phyloP scores from a whole-genome alignment of 2,329 filamentous ascomycete species.

The Colletotrichum tamarilloi region DNA sequence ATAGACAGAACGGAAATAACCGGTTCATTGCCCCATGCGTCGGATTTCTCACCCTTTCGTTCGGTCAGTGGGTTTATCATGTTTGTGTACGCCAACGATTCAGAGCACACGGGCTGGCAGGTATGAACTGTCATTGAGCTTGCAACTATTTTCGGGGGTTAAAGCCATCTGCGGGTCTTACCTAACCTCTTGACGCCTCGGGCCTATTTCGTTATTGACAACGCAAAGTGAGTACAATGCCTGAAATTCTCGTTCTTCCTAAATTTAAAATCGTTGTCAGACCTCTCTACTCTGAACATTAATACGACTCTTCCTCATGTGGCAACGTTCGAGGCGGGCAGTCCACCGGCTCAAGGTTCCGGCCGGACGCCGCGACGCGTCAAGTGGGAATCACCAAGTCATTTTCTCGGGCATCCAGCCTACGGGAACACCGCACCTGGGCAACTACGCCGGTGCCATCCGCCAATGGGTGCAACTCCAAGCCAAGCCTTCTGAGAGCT shows the following conservation, averaged over 20 bases:
- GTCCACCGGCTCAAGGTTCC: not conserved
- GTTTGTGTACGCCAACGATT: not conserved
- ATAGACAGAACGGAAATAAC: not conserved
- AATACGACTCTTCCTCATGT: slow-evolving; percentile 8
- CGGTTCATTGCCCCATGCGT: not conserved
- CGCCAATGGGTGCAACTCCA: slow-evolving; percentile 88
- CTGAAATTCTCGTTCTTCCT: not conserved
- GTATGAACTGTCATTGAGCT: not conserved
- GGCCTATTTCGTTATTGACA: not conserved
- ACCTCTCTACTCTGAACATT: not conserved
- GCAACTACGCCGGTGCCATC: slow-evolving; percentile 94
- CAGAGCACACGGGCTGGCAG: not conserved
- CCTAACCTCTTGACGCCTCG: no score
- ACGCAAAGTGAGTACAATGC: not conserved
- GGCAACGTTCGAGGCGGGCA: slow-evolving; percentile 2
- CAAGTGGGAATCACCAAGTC: slow-evolving; percentile 48
- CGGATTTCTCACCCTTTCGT: not conserved
- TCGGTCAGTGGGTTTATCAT: not conserved
- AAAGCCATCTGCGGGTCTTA: not conserved
- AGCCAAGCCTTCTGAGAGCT: slow-evolving; percentile 64
- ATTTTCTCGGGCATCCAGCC: slow-evolving; percentile 98
- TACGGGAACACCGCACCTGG: slow-evolving; percentile 91
- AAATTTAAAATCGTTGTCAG: not conserved
- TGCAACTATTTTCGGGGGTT: not conserved
- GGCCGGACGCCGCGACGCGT: slow-evolving; percentile 8